Conservation (phyloP, 208 protist genomes). For the Porcisia deanei region DNA sequence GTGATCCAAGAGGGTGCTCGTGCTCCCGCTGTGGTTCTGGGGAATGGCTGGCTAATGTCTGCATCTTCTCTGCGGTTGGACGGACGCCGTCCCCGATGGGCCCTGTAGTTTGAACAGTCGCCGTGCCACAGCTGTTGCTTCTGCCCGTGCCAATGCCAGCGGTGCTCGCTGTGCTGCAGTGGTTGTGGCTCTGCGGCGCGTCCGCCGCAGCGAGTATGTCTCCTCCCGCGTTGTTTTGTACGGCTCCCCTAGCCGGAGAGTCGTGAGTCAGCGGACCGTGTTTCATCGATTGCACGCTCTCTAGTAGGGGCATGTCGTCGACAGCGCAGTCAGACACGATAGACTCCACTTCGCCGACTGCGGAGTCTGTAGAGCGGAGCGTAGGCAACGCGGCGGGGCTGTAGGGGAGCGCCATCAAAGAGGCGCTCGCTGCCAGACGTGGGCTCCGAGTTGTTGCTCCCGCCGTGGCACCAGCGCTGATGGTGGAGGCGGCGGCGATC, state of each 20-base stretch:
- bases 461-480: not conserved
- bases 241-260: too few species aligned
- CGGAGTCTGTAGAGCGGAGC: not conserved
- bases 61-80: not conserved
- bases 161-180: too few species aligned
- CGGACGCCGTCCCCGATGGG: not conserved
- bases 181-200: too few species aligned
- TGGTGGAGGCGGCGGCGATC: conserved; percentile 3
- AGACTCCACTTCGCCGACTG: not conserved
- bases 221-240: too few species aligned
- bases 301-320: not conserved
- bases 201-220: too few species aligned
- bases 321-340: not conserved
- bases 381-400: not conserved
- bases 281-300: not conserved
- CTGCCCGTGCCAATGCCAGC: not conserved
- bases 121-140: not conserved
- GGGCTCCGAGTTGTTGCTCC: not conserved
- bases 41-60: not conserved
- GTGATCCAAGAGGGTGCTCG: not conserved
- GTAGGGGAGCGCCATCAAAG: too few species aligned
- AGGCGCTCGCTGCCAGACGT: not conserved
- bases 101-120: not conserved
- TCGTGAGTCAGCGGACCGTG: too few species aligned
- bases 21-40: not conserved